Evolutionary conservation across 2,329 filamentous ascomycete species (phyloP).

Genomic region (Epichloe amarillans): DNA sequence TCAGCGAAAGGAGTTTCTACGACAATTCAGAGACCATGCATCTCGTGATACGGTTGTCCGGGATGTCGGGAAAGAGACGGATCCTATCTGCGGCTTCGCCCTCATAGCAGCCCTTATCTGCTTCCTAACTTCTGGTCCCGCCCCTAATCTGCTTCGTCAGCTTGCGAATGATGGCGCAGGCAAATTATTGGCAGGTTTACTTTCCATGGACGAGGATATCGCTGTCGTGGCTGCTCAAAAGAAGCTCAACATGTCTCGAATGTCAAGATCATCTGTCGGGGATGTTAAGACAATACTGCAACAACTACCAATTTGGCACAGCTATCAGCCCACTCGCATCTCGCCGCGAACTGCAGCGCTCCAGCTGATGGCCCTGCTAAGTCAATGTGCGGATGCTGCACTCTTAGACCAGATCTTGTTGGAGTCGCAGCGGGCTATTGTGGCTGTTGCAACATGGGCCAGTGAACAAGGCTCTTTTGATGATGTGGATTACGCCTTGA

Average conservation of each 20-base stretch:
- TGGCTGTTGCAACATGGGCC: conserved; percentile 11
- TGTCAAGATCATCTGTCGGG: conserved; percentile 41
- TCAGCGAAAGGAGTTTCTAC: conserved; percentile 47
- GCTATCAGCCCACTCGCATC: conserved; percentile 32
- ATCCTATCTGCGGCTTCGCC: conserved; percentile 48
- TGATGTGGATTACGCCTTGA: conserved; percentile 29
- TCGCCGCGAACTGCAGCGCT: conserved; percentile 52
- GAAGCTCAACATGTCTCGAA: conserved; percentile 54
- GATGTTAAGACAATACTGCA: conserved; percentile 40
- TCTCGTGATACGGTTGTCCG: conserved; percentile 56
- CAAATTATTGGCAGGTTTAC: conserved; percentile 39
- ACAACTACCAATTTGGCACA: conserved; percentile 47
- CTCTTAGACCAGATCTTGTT: conserved; percentile 16
- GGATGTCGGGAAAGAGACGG: conserved; percentile 44
- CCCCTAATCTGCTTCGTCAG: conserved; percentile 44
- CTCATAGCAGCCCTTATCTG: conserved; percentile 50
- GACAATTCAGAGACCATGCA: conserved; percentile 61
- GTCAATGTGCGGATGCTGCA: conserved; percentile 15
- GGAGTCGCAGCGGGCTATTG: conserved; percentile 17
- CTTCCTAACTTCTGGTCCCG: conserved; percentile 46
- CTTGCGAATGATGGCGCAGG: conserved; percentile 41
- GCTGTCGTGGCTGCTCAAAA: conserved; percentile 48
- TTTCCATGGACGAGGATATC: conserved; percentile 43
- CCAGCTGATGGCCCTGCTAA: conserved; percentile 41
- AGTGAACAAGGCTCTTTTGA: conserved; percentile 7